Evolutionary conservation across 2,329 filamentous ascomycete genomes (phyloP).

Genomic region (Aspergillus puulaauensis): DNA sequence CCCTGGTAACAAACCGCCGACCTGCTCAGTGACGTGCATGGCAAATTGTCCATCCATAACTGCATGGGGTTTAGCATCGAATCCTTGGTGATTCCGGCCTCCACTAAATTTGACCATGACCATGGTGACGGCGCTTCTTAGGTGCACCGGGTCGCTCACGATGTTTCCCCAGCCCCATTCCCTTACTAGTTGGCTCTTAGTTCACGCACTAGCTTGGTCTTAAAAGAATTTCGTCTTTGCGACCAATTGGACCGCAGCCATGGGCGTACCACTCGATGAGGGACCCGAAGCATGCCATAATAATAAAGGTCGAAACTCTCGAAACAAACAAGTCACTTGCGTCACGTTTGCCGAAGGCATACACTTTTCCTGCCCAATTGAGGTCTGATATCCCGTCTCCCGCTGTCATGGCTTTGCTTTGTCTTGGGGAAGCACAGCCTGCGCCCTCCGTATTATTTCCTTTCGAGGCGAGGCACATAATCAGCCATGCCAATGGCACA

Average conservation of each 20-base stretch:
- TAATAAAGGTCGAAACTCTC: not conserved
- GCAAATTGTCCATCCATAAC: slow-evolving; percentile 6
- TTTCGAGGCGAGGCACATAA: slow-evolving; percentile 1
- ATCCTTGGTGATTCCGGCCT: slow-evolving; percentile 11
- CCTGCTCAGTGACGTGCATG: slow-evolving; percentile 11
- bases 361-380: slow-evolving; percentile 5
- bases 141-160: slow-evolving; percentile 16
- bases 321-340: slow-evolving; percentile 7
- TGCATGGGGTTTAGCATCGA: slow-evolving; percentile 7
- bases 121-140: slow-evolving; percentile 22
- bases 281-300: slow-evolving; percentile 3
- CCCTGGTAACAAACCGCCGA: slow-evolving; percentile 1
- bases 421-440: not conserved
- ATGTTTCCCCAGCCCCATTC: slow-evolving; percentile 17
- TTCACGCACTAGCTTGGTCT: slow-evolving; percentile 12
- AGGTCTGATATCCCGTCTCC: not conserved
- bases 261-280: slow-evolving; percentile 7
- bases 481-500: not conserved
- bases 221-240: not conserved
- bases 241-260: slow-evolving; percentile 1
- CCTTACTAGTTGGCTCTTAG: slow-evolving; percentile 18
- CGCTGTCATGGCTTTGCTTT: not conserved
- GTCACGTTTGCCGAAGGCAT: not conserved
- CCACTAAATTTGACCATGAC: slow-evolving; percentile 18
- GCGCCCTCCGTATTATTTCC: not conserved